Percentiles rank a stretch among this genome's conserved stretches.
phyloP scores from a whole-genome alignment of 352 stramenopile species.

The Thalassiosira pacifica region DNA sequence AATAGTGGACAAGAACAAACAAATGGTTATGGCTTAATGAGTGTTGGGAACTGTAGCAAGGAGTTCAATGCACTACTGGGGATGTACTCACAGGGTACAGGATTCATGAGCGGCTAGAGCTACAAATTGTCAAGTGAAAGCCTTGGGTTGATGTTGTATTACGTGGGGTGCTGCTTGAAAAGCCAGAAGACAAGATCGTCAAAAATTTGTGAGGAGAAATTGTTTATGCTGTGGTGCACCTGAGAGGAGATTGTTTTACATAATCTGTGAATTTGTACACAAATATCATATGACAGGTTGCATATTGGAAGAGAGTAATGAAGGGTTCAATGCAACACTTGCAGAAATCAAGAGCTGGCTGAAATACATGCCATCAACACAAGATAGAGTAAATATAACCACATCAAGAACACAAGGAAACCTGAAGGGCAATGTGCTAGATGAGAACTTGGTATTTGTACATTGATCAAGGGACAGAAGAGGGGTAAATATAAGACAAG shows the following conservation, averaged over 20 bases:
- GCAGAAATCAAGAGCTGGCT: background rate
- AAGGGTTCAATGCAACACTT: background rate
- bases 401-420: background rate
- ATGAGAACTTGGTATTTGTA: background rate
- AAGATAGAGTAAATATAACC: background rate
- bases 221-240: background rate
- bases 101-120: background rate
- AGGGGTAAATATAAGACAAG: background rate
- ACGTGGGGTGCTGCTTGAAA: background rate
- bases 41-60: background rate
- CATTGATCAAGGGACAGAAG: background rate
- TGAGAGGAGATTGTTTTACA: background rate
- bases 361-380: background rate
- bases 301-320: background rate
- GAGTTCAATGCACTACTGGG: background rate
- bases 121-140: background rate
- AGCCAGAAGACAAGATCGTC: background rate
- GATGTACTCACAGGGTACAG: background rate
- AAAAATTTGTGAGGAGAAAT: background rate
- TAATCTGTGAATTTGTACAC: background rate
- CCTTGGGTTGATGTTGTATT: background rate
- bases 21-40: background rate
- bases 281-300: background rate
- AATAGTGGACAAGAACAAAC: background rate
- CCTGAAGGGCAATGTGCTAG: conserved; percentile 2